Conservation (phyloP, 1,284 basidiomycete species). For the Sphagnurus paluster region DNA sequence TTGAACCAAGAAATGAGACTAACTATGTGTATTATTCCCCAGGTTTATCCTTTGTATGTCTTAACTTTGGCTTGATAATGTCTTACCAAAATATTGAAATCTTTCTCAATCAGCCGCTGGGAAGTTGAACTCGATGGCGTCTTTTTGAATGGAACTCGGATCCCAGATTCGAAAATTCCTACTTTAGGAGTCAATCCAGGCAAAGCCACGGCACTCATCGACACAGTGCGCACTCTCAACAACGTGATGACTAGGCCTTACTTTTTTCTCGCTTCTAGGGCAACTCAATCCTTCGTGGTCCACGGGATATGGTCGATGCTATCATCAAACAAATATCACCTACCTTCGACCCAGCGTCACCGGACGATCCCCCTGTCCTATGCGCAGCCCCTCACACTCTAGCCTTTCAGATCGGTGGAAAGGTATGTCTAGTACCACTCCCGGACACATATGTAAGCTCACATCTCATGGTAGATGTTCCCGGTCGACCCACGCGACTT, state of each 20-base stretch:
- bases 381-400: conserved; percentile 49
- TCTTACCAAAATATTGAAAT: too few species aligned
- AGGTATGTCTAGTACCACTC: conserved; percentile 18
- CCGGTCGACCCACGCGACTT: conserved; percentile 70
- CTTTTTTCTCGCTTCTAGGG: conserved; percentile 30
- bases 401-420: conserved; percentile 62
- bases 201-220: conserved; percentile 49
- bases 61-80: too few species aligned
- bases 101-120: conserved; percentile 50
- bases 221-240: conserved; percentile 40
- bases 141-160: conserved; percentile 50
- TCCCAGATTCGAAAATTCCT: conserved; percentile 44
- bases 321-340: conserved; percentile 42
- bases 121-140: conserved; percentile 58
- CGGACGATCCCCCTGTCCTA: conserved; percentile 36
- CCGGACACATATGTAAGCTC: not conserved
- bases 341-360: conserved; percentile 26
- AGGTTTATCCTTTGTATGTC: conserved; percentile 10
- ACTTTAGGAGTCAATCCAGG: conserved; percentile 31
- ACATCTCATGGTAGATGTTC: conserved; percentile 37
- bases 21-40: not conserved
- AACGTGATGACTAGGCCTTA: not conserved
- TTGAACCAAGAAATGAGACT: not conserved
- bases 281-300: conserved; percentile 58
- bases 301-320: conserved; percentile 45